Percentiles rank a stretch among this genome's conserved stretches.
Evolutionary conservation across 371 early-diverging fungal genomes (phyloP).

Genomic region (Thermomucor indicae-seudaticae): DNA sequence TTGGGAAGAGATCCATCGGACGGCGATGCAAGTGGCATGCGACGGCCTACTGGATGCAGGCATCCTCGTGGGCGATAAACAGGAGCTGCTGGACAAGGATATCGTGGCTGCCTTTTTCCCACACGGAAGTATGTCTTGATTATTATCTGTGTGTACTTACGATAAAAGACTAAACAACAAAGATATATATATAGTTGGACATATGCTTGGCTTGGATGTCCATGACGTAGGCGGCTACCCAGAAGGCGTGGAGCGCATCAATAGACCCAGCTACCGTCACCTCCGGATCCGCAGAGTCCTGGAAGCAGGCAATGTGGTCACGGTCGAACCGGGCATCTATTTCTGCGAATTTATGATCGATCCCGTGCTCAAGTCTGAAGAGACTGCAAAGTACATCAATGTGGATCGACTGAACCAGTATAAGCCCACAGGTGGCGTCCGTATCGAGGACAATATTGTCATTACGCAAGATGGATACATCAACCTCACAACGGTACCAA

Average conservation of each 20-base stretch:
- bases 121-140: slow-evolving; percentile 62
- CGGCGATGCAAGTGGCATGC: slow-evolving; percentile 68
- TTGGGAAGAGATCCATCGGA: slow-evolving; percentile 89
- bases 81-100: slow-evolving; percentile 63
- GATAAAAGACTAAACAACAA: background rate
- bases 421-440: slow-evolving; percentile 83
- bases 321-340: slow-evolving; percentile 91
- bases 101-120: slow-evolving; percentile 89
- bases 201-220: slow-evolving; percentile 74
- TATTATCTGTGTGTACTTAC: background rate
- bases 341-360: slow-evolving; percentile 59
- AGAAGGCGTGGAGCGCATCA: slow-evolving; percentile 69
- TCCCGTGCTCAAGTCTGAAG: slow-evolving; percentile 52
- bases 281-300: slow-evolving; percentile 84
- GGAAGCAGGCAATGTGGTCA: slow-evolving; percentile 80
- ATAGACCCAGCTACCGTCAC: slow-evolving; percentile 79
- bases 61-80: slow-evolving; percentile 65
- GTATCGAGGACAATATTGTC: slow-evolving; percentile 90
- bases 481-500: slow-evolving; percentile 75
- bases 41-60: slow-evolving; percentile 76
- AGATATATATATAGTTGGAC: slow-evolving; percentile 34
- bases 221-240: slow-evolving; percentile 93
- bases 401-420: slow-evolving; percentile 66
- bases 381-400: slow-evolving; percentile 63
- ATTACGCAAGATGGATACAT: slow-evolving; percentile 66